These are phyloP conservation scores for Nigrograna mackinnonii DNA, from an alignment of 2,329 filamentous ascomycete species.

Conservation along the genomic window DNA sequence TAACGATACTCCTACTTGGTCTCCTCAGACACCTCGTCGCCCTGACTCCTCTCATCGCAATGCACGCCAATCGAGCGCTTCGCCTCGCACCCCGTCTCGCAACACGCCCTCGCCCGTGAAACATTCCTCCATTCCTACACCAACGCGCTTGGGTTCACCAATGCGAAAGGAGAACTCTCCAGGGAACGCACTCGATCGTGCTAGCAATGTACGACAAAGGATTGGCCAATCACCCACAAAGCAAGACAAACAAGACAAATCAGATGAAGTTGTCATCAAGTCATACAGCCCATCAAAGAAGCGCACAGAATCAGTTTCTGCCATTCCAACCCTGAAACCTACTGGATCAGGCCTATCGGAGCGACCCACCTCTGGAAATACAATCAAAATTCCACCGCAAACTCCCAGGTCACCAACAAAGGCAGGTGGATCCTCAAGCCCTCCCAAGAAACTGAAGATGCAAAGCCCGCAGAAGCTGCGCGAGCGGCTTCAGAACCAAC, in stretches of 20 bases:
- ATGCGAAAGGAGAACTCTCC: constrained; percentile 51
- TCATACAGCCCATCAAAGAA: constrained; percentile 47
- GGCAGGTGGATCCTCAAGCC: constrained; percentile 16
- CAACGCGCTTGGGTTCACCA: constrained; percentile 47
- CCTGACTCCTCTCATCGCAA: constrained; percentile 25
- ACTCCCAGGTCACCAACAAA: constrained; percentile 35
- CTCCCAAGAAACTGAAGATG: constrained; percentile 46
- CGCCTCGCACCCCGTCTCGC: constrained; percentile 33
- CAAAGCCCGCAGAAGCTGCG: constrained; percentile 70
- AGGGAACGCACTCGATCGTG: constrained; percentile 25
- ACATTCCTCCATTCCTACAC: constrained; percentile 43
- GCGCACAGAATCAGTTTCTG: constrained; percentile 49
- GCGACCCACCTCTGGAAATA: constrained; percentile 53
- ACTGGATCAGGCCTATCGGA: constrained; percentile 52
- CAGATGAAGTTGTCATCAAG: constrained; percentile 42
- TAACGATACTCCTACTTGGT: constrained; percentile 45
- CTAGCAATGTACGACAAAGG: constrained; percentile 23
- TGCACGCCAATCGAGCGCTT: constrained; percentile 26
- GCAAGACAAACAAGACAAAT: constrained; percentile 18
- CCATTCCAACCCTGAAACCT: constrained; percentile 55
- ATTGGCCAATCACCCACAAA: constrained; percentile 16
- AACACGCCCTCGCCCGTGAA: constrained; percentile 34
- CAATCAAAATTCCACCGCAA: constrained; percentile 61
- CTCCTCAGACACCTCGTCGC: constrained; percentile 39
- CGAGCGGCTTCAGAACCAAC: constrained; percentile 83